Conservation (phyloP, 768 basidiomycete genomes). For the Mrakia frigida region DNA sequence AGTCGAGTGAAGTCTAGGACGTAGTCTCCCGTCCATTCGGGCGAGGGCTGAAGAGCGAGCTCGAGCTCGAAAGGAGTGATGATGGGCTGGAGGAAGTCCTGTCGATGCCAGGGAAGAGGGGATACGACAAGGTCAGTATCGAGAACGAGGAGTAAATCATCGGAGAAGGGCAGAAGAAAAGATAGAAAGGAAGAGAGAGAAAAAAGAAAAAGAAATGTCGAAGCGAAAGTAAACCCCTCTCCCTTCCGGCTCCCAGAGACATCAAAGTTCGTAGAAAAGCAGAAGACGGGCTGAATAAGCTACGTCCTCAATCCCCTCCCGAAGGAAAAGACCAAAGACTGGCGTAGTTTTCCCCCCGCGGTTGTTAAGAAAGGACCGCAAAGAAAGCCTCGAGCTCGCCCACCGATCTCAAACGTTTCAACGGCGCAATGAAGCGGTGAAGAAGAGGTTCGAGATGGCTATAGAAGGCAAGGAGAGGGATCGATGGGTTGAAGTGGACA, state of each 20-base stretch:
- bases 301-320: neutral
- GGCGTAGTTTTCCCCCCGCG: conserved; percentile 3
- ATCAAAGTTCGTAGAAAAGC: neutral
- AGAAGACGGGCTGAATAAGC: conserved; percentile 33
- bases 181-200: neutral
- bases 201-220: conserved; percentile 5
- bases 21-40: conserved; percentile 69
- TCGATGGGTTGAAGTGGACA: neutral
- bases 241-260: conserved; percentile 16
- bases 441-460: neutral
- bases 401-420: neutral
- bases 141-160: neutral
- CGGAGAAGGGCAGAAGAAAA: too few relatives aligned
- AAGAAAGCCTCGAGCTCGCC: neutral
- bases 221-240: conserved; percentile 30
- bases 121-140: neutral
- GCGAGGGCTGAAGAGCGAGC: conserved; percentile 65
- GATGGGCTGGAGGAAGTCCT: conserved; percentile 89
- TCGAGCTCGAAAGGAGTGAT: conserved; percentile 89
- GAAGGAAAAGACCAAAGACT: neutral
- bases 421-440: neutral
- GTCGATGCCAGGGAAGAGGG: neutral
- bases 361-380: neutral
- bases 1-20: conserved; percentile 65
- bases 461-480: conserved; percentile 8